Evolutionary conservation across 1,284 basidiomycete species (phyloP).

Genomic region (Boletellus sp.): DNA sequence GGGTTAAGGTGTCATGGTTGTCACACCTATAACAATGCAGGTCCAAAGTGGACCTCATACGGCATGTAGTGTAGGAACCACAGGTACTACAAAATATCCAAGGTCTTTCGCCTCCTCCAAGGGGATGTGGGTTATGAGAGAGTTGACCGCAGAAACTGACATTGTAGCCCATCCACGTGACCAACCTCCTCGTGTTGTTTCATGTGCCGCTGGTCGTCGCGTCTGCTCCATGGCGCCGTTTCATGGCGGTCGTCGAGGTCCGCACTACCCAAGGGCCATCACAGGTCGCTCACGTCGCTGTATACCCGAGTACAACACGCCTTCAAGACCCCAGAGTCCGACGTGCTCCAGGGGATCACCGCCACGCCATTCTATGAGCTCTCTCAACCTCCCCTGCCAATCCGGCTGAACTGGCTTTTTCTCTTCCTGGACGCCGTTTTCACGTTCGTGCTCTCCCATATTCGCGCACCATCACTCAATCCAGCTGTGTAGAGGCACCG

Average conservation of each 20-base stretch:
- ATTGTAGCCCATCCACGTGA: no score
- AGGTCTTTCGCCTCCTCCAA: no score
- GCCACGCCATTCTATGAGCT: constrained; percentile 26
- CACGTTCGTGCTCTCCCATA: constrained; percentile 31
- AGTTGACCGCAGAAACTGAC: no score
- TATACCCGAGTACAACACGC: neutral
- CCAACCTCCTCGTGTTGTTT: no score
- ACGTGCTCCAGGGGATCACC: constrained; percentile 22
- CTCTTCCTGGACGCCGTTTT: constrained; percentile 65
- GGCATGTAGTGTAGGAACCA: no score
- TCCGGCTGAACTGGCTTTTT: constrained; percentile 26
- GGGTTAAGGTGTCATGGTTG: no score
- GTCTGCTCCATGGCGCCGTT: neutral
- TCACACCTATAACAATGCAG: no score
- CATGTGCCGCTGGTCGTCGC: constrained; percentile 7
- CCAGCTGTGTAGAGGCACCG: constrained; percentile 14
- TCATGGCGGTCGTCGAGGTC: neutral
- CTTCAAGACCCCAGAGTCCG: constrained; percentile 57
- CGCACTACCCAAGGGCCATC: neutral
- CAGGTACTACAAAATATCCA: no score
- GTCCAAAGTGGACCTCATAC: no score
- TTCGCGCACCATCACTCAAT: neutral
- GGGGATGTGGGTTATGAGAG: no score
- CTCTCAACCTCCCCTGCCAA: constrained; percentile 11
- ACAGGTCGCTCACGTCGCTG: constrained; percentile 8